Evolutionary conservation across 345 rosid species (phyloP), one percentile per base, ranked within the genome.

Genomic region (Brassica carinata): DNA sequence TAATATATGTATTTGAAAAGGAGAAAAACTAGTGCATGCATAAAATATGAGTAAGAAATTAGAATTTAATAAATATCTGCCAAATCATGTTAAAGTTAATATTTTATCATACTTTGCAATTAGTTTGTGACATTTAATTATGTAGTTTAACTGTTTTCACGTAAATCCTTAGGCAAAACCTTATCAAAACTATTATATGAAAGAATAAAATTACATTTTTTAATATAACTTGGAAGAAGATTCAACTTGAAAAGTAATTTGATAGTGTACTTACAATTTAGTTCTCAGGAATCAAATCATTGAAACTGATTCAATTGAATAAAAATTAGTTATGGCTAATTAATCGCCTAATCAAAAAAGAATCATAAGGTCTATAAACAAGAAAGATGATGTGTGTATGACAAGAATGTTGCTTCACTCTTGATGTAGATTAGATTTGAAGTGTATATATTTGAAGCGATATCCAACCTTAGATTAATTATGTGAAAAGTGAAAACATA

Each of bases 401-500:
- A 43, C 51, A 43, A 43, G 6, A 45, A 5, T 45, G 15, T 45
- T 45, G 55, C 13, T 4, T 45, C n/a, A 13, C n/a, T 13, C 15
- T 45, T 45, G 7, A 13, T 45, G 13, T 3, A 45, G 13, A 45
- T 15, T 45, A 45, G 13, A 45, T 13, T 45, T 45, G 43, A 38
- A 38, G 10, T 38, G 43, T 38, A 38, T 38, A 43, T 43, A 43
- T 43, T 11, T 43, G 10, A 36, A 57, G 8, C 36, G 53, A 72
- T 10, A 2, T 34, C 4, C 0, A 36, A 23, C 10, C 1, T 5
- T 23, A 43, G 61, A 48, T 18, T 15, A 72, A 45, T 18, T 15
- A 63, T 26, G 31, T 27, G 45, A 68, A 67, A 68, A 68, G 31
- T 27, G 45, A 68, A 67, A 68, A 76, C 69, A 77, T 69, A 77